Evolutionary conservation across 1,139 yeast genomes (phyloP).

Genomic region (Candida sp.): DNA sequence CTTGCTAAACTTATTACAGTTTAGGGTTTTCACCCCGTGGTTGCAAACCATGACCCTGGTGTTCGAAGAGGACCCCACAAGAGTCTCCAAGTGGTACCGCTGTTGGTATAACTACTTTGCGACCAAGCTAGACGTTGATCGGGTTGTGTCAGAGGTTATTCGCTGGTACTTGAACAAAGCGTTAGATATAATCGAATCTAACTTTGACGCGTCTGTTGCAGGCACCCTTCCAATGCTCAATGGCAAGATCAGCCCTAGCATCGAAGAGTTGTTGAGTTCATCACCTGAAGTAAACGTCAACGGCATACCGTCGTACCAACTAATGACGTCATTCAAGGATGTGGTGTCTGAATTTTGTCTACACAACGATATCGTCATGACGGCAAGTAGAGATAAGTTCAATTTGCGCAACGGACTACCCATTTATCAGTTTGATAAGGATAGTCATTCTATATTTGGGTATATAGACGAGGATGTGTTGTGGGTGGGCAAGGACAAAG

Average conservation of each 20-base stretch:
- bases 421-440: conserved; percentile 20
- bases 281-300: conserved; percentile 16
- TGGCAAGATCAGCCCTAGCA: conserved; percentile 16
- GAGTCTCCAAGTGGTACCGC: conserved; percentile 15
- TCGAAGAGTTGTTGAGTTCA: conserved; percentile 11
- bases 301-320: conserved; percentile 35
- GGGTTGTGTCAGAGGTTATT: conserved; percentile 10
- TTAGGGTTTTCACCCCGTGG: conserved; percentile 36
- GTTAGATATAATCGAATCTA: conserved; percentile 12
- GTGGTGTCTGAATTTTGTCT: conserved; percentile 38
- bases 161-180: conserved; percentile 33
- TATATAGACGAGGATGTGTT: conserved; percentile 40
- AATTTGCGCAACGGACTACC: conserved; percentile 28
- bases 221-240: conserved; percentile 20
- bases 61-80: conserved; percentile 4
- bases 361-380: conserved; percentile 26
- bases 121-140: no score
- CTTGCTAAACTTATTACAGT: conserved; percentile 25
- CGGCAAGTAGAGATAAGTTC: conserved; percentile 16
- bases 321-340: conserved; percentile 40
- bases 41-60: conserved; percentile 11
- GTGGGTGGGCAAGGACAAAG: conserved; percentile 21
- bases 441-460: conserved; percentile 18
- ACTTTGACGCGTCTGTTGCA: conserved; percentile 10
- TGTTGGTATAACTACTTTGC: no score